These are phyloP conservation scores for Solanum pinnatisectum DNA, from an alignment of 257 asterid species.

Conservation along the genomic window DNA sequence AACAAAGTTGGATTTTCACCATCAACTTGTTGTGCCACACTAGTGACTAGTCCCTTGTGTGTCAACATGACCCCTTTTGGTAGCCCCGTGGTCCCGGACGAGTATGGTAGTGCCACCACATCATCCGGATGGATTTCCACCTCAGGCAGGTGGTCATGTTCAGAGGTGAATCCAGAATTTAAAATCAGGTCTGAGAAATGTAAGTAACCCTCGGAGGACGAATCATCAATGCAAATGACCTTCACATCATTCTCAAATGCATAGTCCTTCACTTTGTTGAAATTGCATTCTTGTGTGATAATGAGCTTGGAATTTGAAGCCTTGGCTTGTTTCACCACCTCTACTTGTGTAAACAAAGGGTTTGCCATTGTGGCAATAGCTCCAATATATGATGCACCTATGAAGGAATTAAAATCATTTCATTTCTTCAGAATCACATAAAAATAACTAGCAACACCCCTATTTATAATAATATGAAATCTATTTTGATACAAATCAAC, in stretches of 20 bases:
- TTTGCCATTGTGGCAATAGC: constrained; percentile 81
- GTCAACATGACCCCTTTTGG: constrained; percentile 97
- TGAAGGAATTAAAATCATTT: constrained; percentile 21
- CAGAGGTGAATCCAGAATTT: neutral
- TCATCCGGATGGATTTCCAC: constrained; percentile 49
- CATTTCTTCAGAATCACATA: neutral
- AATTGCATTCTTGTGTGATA: constrained; percentile 43
- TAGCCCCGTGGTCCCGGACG: constrained; percentile 94
- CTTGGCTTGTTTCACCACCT: constrained; percentile 64
- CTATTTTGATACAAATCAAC: neutral
- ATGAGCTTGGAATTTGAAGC: constrained; percentile 58
- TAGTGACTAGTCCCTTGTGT: constrained; percentile 73
- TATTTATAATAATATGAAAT: neutral
- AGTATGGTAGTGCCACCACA: constrained; percentile 80
- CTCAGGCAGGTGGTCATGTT: constrained; percentile 23
- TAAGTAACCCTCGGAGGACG: constrained; percentile 30
- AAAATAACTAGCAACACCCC: neutral
- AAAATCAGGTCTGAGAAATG: constrained; percentile 23
- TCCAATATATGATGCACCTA: constrained; percentile 74
- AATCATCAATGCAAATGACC: constrained; percentile 46
- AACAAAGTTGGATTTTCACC: constrained; percentile 84
- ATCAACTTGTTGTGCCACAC: constrained; percentile 91
- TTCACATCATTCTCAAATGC: constrained; percentile 30
- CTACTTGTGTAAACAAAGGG: constrained; percentile 61
- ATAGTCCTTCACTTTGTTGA: constrained; percentile 41